A percentile compares a stretch with the other conserved stretches of the same genome.
These are phyloP conservation scores for Xylariaceae sp. DNA, from an alignment of 2,329 filamentous ascomycete species.

Conservation along the genomic window DNA sequence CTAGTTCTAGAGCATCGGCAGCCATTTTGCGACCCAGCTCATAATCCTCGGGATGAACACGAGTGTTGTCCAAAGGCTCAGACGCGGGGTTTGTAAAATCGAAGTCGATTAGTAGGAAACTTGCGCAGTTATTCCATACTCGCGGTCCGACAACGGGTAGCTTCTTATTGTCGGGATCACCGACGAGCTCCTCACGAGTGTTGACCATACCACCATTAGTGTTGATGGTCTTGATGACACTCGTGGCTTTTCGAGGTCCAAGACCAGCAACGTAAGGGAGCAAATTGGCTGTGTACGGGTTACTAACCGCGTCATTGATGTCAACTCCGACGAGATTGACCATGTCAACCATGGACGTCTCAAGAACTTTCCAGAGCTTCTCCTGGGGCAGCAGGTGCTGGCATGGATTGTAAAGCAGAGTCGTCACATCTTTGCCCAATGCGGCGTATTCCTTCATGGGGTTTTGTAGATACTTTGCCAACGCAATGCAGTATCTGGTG, in stretches of 20 bases:
- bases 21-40: slow-evolving; percentile 98
- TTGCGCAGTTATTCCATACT: slow-evolving; percentile 95
- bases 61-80: slow-evolving; percentile 92
- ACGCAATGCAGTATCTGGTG: slow-evolving; percentile 80
- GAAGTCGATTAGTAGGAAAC: slow-evolving; percentile 86
- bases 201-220: slow-evolving; percentile 81
- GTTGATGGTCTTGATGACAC: slow-evolving; percentile 83
- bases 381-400: slow-evolving; percentile 86
- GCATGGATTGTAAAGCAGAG: slow-evolving; percentile 81
- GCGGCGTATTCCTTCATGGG: slow-evolving; percentile 96
- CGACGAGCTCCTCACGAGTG: slow-evolving; percentile 81
- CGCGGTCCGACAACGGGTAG: slow-evolving; percentile 77
- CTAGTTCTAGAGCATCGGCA: slow-evolving; percentile 89
- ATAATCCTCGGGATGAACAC: slow-evolving; percentile 97
- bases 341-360: slow-evolving; percentile 97
- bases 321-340: slow-evolving; percentile 96
- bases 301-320: slow-evolving; percentile 82
- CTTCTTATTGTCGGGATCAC: slow-evolving; percentile 75
- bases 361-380: slow-evolving; percentile 77
- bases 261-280: slow-evolving; percentile 88
- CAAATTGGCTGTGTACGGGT: slow-evolving; percentile 77
- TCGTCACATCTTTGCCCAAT: slow-evolving; percentile 79
- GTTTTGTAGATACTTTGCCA: slow-evolving; percentile 90
- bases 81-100: slow-evolving; percentile 75
- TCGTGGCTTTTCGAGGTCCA: slow-evolving; percentile 83